Conservation (phyloP, 2,329 filamentous ascomycete species). For the Coniochaeta ligniaria region DNA sequence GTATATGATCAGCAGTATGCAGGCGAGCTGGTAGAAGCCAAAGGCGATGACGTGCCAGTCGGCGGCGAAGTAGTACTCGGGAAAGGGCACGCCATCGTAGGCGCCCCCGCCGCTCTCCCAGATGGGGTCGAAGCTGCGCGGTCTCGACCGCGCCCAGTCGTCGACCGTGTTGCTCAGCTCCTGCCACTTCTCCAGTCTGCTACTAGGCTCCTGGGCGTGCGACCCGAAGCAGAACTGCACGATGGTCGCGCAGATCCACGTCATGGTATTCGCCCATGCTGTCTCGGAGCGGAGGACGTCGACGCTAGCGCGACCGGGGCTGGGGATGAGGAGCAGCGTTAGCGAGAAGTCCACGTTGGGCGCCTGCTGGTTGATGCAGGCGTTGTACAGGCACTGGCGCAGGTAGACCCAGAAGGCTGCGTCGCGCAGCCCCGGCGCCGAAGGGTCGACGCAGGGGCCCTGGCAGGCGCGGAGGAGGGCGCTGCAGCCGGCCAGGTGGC, state of each 20-base stretch:
- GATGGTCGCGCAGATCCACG: background rate
- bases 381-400: slow-evolving; percentile 1
- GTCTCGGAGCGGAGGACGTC: background rate
- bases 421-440: background rate
- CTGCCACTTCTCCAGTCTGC: background rate
- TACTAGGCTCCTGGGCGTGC: background rate
- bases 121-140: background rate
- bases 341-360: background rate
- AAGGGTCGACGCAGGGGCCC: background rate
- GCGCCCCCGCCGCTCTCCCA: background rate
- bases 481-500: slow-evolving; percentile 1
- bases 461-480: slow-evolving; percentile 1
- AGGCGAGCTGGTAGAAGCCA: background rate
- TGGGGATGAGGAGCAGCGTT: background rate
- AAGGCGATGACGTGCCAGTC: background rate
- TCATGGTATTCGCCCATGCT: background rate
- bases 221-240: slow-evolving; percentile 1
- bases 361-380: slow-evolving; percentile 1
- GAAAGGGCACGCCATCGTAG: background rate
- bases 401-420: slow-evolving; percentile 1
- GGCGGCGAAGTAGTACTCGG: background rate
- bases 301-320: background rate
- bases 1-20: slow-evolving; percentile 1
- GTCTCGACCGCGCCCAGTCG: background rate
- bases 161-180: background rate